Base-by-base conservation (phyloP, 192 early-diverging fungal species). In the Linnemannia zychae region DNA sequence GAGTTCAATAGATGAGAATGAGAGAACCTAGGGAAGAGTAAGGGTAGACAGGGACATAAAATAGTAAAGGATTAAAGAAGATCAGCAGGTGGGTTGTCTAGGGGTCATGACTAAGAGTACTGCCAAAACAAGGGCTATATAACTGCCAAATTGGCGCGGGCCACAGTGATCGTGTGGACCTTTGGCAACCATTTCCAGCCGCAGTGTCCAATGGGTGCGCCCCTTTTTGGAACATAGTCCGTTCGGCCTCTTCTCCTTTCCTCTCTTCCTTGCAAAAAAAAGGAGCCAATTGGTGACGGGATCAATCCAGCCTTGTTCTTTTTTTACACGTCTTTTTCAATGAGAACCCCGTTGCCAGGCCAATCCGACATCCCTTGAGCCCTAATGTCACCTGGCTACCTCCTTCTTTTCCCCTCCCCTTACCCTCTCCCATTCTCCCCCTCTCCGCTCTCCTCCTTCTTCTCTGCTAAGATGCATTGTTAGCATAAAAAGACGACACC, bases 401-500 rank as follows among this genome's bases (percentile, higher is more conserved):
- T 57, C 53, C 53, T 57, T 57, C 53, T 31, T 63, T 63, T 44
- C 40, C 40, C n/a, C n/a, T n/a, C n/a, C n/a, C n/a, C n/a, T n/a
- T n/a, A n/a, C n/a, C n/a, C n/a, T n/a, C n/a, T n/a, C n/a, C 9
- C 40, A 44, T 44, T 44, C 3, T 44, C 40, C 3, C 4, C 40
- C 9, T 44, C 40, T 44, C 40, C 40, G 3, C 40, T 44, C 40
- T 9, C 40, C 40, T 44, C 40, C 4, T 9, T 44, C 40, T 63
- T 63, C 57, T 63, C 28, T 63, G 24, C 24, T 31, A 0, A 22
- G 57, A 28, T 7, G 28, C n/a, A 60, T 60, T 7, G 28, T 24
- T 44, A 13, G 57, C 57, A 60, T 60, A 60, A 60, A n/a, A 28
- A 60, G 57, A 60, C 7, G 57, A 60, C 57, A 60, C 57, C 57